These are phyloP conservation scores for Lotus japonicus DNA, from an alignment of 306 rosid species.

Conservation along the genomic window DNA sequence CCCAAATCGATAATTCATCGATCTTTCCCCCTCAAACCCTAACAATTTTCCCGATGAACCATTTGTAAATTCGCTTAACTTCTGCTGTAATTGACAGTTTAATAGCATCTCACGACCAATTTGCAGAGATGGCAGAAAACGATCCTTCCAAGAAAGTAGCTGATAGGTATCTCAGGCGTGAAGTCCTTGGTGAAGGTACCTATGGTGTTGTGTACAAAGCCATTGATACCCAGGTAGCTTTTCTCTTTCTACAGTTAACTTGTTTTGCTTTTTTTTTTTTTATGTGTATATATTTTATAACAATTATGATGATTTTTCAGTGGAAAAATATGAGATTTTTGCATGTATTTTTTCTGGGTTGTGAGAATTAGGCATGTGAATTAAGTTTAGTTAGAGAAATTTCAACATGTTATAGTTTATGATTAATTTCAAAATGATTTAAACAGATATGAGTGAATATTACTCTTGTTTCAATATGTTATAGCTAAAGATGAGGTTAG, in stretches of 20 bases:
- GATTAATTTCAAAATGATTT: background rate
- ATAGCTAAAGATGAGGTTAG: too few relatives aligned
- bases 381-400: background rate
- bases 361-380: background rate
- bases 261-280: too few relatives aligned
- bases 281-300: too few relatives aligned
- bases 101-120: background rate
- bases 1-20: background rate
- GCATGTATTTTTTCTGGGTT: too few relatives aligned
- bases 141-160: slow-evolving; percentile 84
- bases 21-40: slow-evolving; percentile 34
- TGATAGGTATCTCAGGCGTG: slow-evolving; percentile 93
- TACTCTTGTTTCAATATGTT: too few relatives aligned
- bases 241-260: too few relatives aligned
- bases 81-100: background rate
- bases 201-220: slow-evolving; percentile 97
- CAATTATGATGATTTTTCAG: background rate
- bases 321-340: too few relatives aligned
- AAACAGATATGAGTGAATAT: too few relatives aligned
- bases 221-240: slow-evolving; percentile 79
- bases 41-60: slow-evolving; percentile 13
- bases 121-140: slow-evolving; percentile 37
- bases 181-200: slow-evolving; percentile 95
- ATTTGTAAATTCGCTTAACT: slow-evolving; percentile 13
- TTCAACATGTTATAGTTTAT: background rate